phyloP scores from a whole-genome alignment of 805 yeast genomes.

The Lipomyces orientalis region DNA sequence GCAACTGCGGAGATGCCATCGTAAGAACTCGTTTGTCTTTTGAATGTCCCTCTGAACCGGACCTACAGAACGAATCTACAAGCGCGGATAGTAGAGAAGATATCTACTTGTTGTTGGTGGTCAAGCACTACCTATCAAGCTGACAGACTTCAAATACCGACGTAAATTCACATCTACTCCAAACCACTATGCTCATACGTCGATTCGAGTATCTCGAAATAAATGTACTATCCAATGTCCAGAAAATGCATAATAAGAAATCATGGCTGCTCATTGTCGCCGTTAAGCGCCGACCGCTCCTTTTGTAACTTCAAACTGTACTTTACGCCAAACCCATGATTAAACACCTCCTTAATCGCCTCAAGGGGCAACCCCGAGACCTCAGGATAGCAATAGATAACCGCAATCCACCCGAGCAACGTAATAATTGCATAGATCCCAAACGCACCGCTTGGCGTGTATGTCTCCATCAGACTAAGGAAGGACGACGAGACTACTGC shows the following conservation, averaged over 20 bases:
- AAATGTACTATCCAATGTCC: no score
- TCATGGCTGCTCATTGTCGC: not conserved
- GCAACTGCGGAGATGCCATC: no score
- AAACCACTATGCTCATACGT: no score
- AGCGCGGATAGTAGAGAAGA: no score
- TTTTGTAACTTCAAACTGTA: constrained; percentile 60
- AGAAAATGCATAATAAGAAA: not conserved
- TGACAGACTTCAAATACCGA: no score
- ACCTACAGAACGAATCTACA: no score
- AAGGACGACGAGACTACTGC: constrained; percentile 87
- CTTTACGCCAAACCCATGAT: constrained; percentile 85
- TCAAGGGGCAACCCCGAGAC: constrained; percentile 86
- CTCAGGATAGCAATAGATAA: constrained; percentile 88
- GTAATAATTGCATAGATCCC: constrained; percentile 84
- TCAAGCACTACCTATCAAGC: no score
- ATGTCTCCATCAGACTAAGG: constrained; percentile 87
- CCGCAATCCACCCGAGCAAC: constrained; percentile 69
- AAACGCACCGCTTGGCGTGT: constrained; percentile 94
- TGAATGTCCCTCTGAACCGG: no score
- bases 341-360: constrained; percentile 80
- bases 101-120: no score
- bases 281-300: constrained; percentile 42
- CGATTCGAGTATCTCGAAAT: no score
- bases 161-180: no score
- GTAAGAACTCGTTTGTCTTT: no score